These are phyloP conservation scores for Phyllosticta citrichinensis DNA, from an alignment of 2,329 filamentous ascomycete species.

Conservation along the genomic window DNA sequence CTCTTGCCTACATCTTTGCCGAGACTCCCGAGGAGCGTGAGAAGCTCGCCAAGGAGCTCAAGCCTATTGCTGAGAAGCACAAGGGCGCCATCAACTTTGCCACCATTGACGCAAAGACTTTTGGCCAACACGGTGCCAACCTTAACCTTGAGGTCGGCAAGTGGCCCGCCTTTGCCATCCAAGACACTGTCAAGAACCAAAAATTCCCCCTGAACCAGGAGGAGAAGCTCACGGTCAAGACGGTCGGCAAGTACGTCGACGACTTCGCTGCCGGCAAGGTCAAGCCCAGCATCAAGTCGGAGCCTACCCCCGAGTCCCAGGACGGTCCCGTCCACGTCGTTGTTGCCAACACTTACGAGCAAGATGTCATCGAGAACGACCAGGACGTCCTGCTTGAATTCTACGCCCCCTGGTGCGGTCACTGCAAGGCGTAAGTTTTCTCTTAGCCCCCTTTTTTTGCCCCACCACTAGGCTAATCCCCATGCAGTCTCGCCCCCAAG, in stretches of 20 bases:
- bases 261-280: conserved; percentile 80
- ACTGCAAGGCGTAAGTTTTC: conserved; percentile 52
- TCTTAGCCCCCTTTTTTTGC: not conserved
- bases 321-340: conserved; percentile 80
- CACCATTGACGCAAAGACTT: conserved; percentile 89
- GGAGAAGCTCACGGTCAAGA: conserved; percentile 62
- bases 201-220: conserved; percentile 92
- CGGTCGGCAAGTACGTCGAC: conserved; percentile 73
- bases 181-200: conserved; percentile 88
- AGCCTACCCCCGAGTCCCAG: conserved; percentile 88
- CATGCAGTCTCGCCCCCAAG: conserved; percentile 49
- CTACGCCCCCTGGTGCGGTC: conserved; percentile 79
- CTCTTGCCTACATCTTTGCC: conserved; percentile 95
- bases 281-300: conserved; percentile 95
- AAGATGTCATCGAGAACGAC: conserved; percentile 80
- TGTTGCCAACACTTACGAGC: conserved; percentile 88
- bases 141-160: conserved; percentile 92
- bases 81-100: conserved; percentile 96
- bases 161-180: conserved; percentile 96
- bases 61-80: conserved; percentile 80
- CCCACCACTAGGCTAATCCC: conserved; percentile 6
- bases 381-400: conserved; percentile 98
- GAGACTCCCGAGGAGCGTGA: conserved; percentile 85
- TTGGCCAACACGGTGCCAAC: conserved; percentile 91
- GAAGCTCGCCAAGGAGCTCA: conserved; percentile 64